Percentiles rank a stretch among this genome's conserved stretches.
These are phyloP conservation scores for Capsicum chinense DNA, from an alignment of 257 asterid genomes.

Conservation along the genomic window DNA sequence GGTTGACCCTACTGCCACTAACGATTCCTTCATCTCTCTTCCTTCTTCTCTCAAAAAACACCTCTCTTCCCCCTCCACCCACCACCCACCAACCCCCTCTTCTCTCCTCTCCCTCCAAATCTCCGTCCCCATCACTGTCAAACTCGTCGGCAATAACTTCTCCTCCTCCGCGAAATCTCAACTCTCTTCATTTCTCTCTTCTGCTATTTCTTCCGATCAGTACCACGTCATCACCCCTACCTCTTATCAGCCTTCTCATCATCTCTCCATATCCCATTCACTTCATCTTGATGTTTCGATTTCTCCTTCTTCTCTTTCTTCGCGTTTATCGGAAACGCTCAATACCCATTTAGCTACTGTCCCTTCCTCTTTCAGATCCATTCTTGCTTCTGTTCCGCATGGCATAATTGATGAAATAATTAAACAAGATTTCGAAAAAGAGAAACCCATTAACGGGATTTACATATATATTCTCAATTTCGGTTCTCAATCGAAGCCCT, in stretches of 20 bases:
- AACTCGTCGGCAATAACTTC: conserved; percentile 79
- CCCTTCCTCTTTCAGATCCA: conserved; percentile 63
- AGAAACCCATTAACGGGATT: conserved; percentile 58
- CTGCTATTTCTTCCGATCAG: conserved; percentile 76
- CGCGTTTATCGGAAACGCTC: conserved; percentile 55
- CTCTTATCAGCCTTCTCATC: conserved; percentile 51
- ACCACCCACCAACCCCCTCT: conserved; percentile 53
- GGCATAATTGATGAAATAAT: conserved; percentile 58
- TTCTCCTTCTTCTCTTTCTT: conserved; percentile 53
- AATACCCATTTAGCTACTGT: conserved; percentile 51
- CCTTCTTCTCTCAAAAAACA: conserved; percentile 62
- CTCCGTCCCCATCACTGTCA: conserved; percentile 71
- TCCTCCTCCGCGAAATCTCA: conserved; percentile 61
- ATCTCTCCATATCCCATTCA: conserved; percentile 73
- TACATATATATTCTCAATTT: conserved; percentile 74
- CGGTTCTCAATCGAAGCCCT: conserved; percentile 59
- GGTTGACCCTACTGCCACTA: conserved; percentile 66
- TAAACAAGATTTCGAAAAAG: conserved; percentile 63
- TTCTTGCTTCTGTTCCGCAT: conserved; percentile 63
- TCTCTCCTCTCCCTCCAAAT: conserved; percentile 63
- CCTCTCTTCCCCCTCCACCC: conserved; percentile 50
- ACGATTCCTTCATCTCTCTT: conserved; percentile 65
- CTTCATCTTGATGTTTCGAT: conserved; percentile 66
- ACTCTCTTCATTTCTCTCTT: conserved; percentile 64
- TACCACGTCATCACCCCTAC: conserved; percentile 91